Base-by-base conservation (phyloP, 805 yeast genomes). In the Candida qinlingensis region DNA sequence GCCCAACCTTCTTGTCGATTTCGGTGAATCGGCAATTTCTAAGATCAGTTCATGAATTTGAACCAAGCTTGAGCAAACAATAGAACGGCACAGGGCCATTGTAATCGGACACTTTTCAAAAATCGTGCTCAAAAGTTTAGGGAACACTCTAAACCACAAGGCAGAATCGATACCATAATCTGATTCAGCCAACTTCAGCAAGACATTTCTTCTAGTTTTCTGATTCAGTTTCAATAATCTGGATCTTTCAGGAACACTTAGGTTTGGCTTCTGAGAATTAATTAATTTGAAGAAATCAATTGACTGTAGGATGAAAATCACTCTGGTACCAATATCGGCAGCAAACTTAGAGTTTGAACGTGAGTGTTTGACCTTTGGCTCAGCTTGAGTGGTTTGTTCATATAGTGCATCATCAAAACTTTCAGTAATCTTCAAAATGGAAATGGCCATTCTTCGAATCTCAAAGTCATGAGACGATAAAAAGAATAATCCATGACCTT, bases 81-180 rank as follows among this genome's bases (percentile, higher is more conserved):
- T 83, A 3, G 96, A 85, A 7, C 99, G 78, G 53, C 96, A 89
- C 48, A 94, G 71, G 0, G 98, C 99, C 65, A 92, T 89, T 0
- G 96, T 92, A 61, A 92, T 83, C 0, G 99, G 98, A 59, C 96
- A 90, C 42, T 75, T 76, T 51, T 81, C 87, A 52, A 87, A 89
- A 50, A 94, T 80, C 1, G 80, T 72, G 34, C 77, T 81, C 39
- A 94, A 67, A 3, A 94, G 69, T 36, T 76, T 77, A 2, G 97
- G 97, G 58, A 87, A 90, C 1, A 85, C 77, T 52, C 96, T 77
- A 58, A 92, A 85, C 99, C 99, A 94, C n/a, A 94, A 70, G 0
- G 98, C 96, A 1, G 96, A 83, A 67, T 94, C 99, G 8, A 94
- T 91, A 2, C 98, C 97, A 60, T 91, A 87, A 50, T 86, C 96